Base-by-base conservation (phyloP, 768 basidiomycete genomes). In the Suillus plorans region DNA sequence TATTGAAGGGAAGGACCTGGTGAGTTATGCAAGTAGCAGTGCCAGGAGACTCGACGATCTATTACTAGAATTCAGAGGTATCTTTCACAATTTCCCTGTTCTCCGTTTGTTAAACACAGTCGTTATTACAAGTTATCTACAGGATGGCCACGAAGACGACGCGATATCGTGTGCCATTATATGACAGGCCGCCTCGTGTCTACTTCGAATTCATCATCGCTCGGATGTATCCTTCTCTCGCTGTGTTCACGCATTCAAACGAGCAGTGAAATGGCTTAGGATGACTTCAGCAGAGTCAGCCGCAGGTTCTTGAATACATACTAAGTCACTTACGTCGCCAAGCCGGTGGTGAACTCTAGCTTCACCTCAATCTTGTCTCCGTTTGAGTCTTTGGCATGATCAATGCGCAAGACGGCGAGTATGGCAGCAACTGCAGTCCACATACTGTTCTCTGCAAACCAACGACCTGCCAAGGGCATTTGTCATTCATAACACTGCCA, bases 1-100 rank as follows among this genome's bases (percentile, higher is more conserved):
- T 92, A 90, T 69, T 1, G 92, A 94, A 74, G 91, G 84, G 22
- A 80, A 79, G 69, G 92, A 94, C 69, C 74, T 93, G 64, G 81
- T 83, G 28, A 84, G 88, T 42, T 92, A 92, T 74, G 86, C 87
- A 7, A 75, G 85, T 5, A 86, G 87, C 72, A 86, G 87, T 5
- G 79, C 80, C 49, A 81, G 88, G 69, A 80, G 91, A 69, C 80
- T 86, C 13, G 90, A 92, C 73, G 91, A 92, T 72, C 76, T 94
- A 71, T 79, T 31, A 31, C 31, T 82, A 60, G 91, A 92, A 73
- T 83, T 91, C 73, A 87, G 82, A 81, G 85, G 90, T 88, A 79
- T 28, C 18, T 77, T 83, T 82, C 68, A 50, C 66, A 60, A 67
- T 69, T 72, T 18, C 8, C 44, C 25, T 20, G 1, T 59, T 20